phyloP scores from a whole-genome alignment of 2,329 filamentous ascomycete species.

The Dactylellina cionopaga region DNA sequence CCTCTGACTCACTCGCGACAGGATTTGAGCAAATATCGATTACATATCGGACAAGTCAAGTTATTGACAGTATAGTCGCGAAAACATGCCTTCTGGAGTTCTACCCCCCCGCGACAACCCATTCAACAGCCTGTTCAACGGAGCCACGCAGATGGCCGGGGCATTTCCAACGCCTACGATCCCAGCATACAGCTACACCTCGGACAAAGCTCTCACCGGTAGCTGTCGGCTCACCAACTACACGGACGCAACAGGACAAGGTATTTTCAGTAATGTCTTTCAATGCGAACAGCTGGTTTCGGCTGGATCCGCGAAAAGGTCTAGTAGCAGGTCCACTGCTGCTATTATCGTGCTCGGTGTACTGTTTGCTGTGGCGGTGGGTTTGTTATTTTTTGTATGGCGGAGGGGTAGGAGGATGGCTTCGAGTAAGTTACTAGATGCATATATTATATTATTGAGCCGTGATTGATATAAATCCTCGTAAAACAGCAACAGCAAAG shows the following conservation, averaged over 20 bases:
- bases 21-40: too few relatives aligned
- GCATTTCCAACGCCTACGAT: background rate
- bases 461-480: background rate
- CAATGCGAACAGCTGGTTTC: background rate
- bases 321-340: slow-evolving; percentile 1
- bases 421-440: slow-evolving; percentile 1
- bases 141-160: too few relatives aligned
- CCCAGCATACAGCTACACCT: background rate
- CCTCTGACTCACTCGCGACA: too few relatives aligned
- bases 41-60: too few relatives aligned
- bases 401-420: slow-evolving; percentile 1
- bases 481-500: background rate
- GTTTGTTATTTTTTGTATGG: slow-evolving; percentile 1
- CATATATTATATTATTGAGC: background rate
- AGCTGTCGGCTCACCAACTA: background rate
- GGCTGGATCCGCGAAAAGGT: background rate
- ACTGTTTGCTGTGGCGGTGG: slow-evolving; percentile 1
- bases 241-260: background rate
- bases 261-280: background rate
- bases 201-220: background rate
- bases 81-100: too few relatives aligned
- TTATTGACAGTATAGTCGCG: too few relatives aligned
- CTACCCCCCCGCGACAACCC: too few relatives aligned
- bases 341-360: slow-evolving; percentile 1
- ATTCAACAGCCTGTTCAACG: too few relatives aligned